These are phyloP conservation scores for Geotrichum carabidarum DNA, from an alignment of 1,139 yeast genomes.

Conservation along the genomic window DNA sequence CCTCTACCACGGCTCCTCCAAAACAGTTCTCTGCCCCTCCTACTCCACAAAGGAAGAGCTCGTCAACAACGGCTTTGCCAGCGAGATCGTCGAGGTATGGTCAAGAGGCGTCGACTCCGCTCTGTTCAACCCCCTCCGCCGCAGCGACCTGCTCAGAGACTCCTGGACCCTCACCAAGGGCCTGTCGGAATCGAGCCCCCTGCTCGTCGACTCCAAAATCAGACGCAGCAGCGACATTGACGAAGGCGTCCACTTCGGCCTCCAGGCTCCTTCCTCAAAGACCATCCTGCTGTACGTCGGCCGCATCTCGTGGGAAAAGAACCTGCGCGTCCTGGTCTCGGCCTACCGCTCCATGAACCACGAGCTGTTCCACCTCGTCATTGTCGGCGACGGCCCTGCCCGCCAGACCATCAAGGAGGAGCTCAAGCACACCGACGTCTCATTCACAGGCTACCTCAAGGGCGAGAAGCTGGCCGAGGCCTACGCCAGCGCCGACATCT, in stretches of 20 bases:
- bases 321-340: conserved; percentile 29
- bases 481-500: conserved; percentile 24
- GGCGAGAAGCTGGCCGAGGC: conserved; percentile 23
- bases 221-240: conserved; percentile 17
- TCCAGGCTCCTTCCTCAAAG: conserved; percentile 15
- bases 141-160: conserved; percentile 16
- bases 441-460: conserved; percentile 24
- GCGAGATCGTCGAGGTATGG: conserved; percentile 21
- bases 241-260: conserved; percentile 23
- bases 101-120: conserved; percentile 23
- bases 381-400: conserved; percentile 27
- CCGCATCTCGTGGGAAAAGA: conserved; percentile 25
- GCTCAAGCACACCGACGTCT: conserved; percentile 20
- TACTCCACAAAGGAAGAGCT: conserved; percentile 22
- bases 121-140: conserved; percentile 18
- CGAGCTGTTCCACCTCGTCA: conserved; percentile 21
- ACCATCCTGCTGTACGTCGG: conserved; percentile 24
- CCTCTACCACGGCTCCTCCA: conserved; percentile 22
- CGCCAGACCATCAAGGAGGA: conserved; percentile 18
- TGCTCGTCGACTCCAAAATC: conserved; percentile 2
- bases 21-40: conserved; percentile 23
- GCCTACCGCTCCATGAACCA: conserved; percentile 32
- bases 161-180: conserved; percentile 12
- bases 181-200: background rate
- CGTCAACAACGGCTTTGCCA: conserved; percentile 21